Evolutionary conservation across 306 rosid species (phyloP), one percentile per base, ranked within the genome.

Genomic region (Glycine tomentella): DNA sequence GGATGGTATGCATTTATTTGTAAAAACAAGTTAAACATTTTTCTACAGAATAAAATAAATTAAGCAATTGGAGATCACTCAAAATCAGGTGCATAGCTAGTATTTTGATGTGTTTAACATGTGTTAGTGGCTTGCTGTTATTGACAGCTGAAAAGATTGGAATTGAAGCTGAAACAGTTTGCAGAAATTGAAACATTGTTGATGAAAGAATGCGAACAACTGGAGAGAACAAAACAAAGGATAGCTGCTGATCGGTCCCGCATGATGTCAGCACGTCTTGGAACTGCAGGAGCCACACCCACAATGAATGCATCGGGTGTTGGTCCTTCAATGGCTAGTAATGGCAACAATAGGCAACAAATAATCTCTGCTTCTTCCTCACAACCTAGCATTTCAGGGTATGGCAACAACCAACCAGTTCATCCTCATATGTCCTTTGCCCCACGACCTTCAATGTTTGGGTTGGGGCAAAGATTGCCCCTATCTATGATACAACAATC

Each of bases 161-260:
- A 96, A 84, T 78, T 96, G 93, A 96, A 96, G 92, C 88, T 96
- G 84, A 93, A 96, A 90, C 99, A 96, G 81, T 96, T 96, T 83
- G 99, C 98, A 17, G 99, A 96, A 89, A 91, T 96, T 76, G 99
- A 96, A 87, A 93, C 99, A 13, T 87, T 90, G 50, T 86, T 96
- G 83, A 92, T 93, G 99, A 96, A 96, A 82, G 99, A 96, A 86
- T 93, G 98, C 0, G 99, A 96, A 72, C 98, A 96, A 87, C 89
- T 93, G 76, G 99, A 93, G 86, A 92, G 91, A 88, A 70, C 94
- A 25, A 88, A 93, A 84, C 97, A 93, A 85, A 90, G 99, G 81
- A 76, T 87, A 87, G 88, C 79, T 13, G 89, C 89, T 31, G 99
- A 96, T 59, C 93, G 99, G 68, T 69, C 93, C 44, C 91, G 97